A percentile compares a stretch with the other conserved stretches of the same genome.
These are phyloP conservation scores for Claviceps humidiphila DNA, from an alignment of 2,329 filamentous ascomycete genomes.

Conservation along the genomic window DNA sequence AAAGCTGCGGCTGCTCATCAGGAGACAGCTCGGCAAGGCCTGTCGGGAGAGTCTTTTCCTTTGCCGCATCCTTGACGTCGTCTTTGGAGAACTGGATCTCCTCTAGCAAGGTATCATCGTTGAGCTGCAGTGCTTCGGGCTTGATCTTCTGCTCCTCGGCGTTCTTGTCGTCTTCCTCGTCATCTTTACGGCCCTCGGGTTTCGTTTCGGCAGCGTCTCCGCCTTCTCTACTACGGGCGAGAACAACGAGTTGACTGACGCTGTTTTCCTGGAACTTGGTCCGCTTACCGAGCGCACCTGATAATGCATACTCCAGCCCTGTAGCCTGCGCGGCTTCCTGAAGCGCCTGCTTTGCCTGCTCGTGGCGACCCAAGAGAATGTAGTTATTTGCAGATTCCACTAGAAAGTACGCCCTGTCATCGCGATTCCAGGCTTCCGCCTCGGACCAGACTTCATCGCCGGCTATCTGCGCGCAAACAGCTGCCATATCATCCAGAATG, in stretches of 20 bases:
- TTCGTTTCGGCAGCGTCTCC: constrained; percentile 10
- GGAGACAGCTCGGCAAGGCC: constrained; percentile 55
- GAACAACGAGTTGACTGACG: constrained; percentile 77
- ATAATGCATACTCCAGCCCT: constrained; percentile 70
- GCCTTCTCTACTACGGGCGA: constrained; percentile 59
- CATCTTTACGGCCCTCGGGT: constrained; percentile 5
- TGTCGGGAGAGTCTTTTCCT: constrained; percentile 36
- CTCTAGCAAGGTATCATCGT: constrained; percentile 89
- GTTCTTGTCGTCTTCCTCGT: constrained; percentile 5
- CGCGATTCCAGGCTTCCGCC: constrained; percentile 24
- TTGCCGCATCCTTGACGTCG: constrained; percentile 24
- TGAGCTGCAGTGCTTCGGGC: constrained; percentile 63
- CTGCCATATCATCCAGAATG: constrained; percentile 30
- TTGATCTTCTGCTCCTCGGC: constrained; percentile 13
- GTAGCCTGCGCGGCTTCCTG: constrained; percentile 51
- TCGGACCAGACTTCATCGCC: constrained; percentile 24
- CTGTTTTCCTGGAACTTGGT: constrained; percentile 70
- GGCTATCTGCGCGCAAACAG: constrained; percentile 27
- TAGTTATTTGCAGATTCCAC: constrained; percentile 74
- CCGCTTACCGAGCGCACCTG: constrained; percentile 73
- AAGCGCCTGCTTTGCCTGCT: constrained; percentile 58
- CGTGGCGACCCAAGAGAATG: constrained; percentile 71
- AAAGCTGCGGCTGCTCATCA: constrained; percentile 67
- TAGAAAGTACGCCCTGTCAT: constrained; percentile 55
- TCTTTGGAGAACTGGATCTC: constrained; percentile 63